These are phyloP conservation scores for Morella rubra DNA, from an alignment of 306 rosid genomes.

Conservation along the genomic window DNA sequence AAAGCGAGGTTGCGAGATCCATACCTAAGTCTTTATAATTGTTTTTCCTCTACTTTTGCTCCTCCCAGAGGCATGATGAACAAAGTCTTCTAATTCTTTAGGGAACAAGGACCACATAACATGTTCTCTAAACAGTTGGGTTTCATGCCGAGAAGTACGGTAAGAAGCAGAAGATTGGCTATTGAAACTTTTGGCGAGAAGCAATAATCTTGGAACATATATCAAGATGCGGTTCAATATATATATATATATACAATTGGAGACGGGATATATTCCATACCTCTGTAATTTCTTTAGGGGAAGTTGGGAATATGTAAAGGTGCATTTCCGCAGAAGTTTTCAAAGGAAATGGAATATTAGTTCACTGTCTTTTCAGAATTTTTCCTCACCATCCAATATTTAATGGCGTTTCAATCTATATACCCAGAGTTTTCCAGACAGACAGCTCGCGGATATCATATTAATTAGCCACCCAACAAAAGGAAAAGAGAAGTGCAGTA, in stretches of 20 bases:
- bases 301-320: constrained; percentile 22
- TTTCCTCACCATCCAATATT: neutral
- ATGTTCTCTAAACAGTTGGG: constrained; percentile 41
- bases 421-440: neutral
- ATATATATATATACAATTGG: neutral
- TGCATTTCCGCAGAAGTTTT: neutral
- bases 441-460: neutral
- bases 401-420: neutral
- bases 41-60: constrained; percentile 14
- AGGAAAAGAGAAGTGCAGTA: neutral
- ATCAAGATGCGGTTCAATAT: constrained; percentile 13
- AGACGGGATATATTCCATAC: constrained; percentile 36
- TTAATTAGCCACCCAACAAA: no score
- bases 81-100: constrained; percentile 17
- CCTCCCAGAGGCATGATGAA: neutral
- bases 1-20: constrained; percentile 20
- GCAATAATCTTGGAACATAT: constrained; percentile 20
- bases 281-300: constrained; percentile 1
- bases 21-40: constrained; percentile 31
- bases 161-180: constrained; percentile 13
- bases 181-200: constrained; percentile 12
- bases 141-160: constrained; percentile 30
- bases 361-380: constrained; percentile 7
- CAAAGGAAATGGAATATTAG: constrained; percentile 1
- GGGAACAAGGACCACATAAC: constrained; percentile 39